Evolutionary conservation across 2,329 filamentous ascomycete species (phyloP).

Genomic region (Ceratocystis alfenasii): DNA sequence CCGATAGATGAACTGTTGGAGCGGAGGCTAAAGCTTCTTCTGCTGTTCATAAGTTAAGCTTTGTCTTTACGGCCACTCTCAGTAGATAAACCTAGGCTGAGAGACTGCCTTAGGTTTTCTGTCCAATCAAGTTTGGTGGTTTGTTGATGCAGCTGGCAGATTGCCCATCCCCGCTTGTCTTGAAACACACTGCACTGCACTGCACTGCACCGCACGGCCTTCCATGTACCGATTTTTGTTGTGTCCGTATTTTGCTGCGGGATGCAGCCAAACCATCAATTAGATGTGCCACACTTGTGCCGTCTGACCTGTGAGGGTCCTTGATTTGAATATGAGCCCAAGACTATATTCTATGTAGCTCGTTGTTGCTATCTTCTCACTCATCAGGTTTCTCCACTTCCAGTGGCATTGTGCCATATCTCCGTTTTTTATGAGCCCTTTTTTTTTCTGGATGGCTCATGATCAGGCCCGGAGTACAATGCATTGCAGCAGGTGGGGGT

Average conservation of each 20-base stretch:
- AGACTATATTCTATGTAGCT: background rate
- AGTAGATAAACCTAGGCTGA: background rate
- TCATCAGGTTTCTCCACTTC: background rate
- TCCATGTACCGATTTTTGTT: background rate
- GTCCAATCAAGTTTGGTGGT: background rate
- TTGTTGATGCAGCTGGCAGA: background rate
- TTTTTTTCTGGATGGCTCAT: background rate
- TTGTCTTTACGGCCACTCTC: background rate
- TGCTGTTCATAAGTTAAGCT: background rate
- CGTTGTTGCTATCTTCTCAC: background rate
- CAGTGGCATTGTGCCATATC: background rate
- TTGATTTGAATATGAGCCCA: background rate
- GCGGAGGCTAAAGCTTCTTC: background rate
- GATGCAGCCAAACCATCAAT: background rate
- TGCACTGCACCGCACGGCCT: background rate
- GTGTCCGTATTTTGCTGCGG: background rate
- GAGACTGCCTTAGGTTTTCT: background rate
- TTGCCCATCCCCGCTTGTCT: background rate
- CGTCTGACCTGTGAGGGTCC: background rate
- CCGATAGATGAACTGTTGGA: too few relatives aligned
- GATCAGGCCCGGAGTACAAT: background rate
- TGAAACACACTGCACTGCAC: background rate
- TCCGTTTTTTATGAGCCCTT: conserved; percentile 10
- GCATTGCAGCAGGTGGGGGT: conserved; percentile 2
- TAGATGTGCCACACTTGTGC: background rate